These are phyloP conservation scores for Westerdykella sp. DNA, from an alignment of 2,329 filamentous ascomycete genomes.

Conservation along the genomic window DNA sequence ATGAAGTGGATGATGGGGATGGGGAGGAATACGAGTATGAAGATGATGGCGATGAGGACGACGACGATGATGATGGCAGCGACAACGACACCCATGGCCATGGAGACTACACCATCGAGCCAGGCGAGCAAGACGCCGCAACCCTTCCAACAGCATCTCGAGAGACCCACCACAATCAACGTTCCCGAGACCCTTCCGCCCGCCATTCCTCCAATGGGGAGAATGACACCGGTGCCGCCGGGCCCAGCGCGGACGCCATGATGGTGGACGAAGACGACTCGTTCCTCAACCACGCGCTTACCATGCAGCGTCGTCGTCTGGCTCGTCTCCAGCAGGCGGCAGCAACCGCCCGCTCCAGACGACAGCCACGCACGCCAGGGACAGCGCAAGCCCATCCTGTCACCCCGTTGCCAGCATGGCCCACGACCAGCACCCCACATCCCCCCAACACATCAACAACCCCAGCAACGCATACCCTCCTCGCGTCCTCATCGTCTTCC, in stretches of 20 bases:
- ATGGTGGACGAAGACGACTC: constrained; percentile 18
- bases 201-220: neutral
- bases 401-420: constrained; percentile 5
- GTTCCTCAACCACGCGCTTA: constrained; percentile 24
- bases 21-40: constrained; percentile 7
- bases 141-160: constrained; percentile 8
- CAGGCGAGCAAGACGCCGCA: constrained; percentile 1
- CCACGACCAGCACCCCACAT: constrained; percentile 3
- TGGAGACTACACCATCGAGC: neutral
- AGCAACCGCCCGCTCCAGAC: constrained; percentile 32
- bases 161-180: constrained; percentile 12
- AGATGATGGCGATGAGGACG: constrained; percentile 5
- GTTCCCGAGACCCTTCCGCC: constrained; percentile 6
- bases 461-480: constrained; percentile 7
- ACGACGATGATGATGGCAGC: neutral
- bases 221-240: constrained; percentile 3
- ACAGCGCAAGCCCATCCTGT: neutral
- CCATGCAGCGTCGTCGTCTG: neutral
- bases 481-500: constrained; percentile 5
- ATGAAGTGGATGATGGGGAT: constrained; percentile 14
- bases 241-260: constrained; percentile 5
- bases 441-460: constrained; percentile 1
- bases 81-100: no score
- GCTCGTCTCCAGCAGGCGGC: neutral
- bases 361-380: constrained; percentile 45